Evolutionary conservation across 352 stramenopile species (phyloP).

Genomic region (Phytopythium delawarense): DNA sequence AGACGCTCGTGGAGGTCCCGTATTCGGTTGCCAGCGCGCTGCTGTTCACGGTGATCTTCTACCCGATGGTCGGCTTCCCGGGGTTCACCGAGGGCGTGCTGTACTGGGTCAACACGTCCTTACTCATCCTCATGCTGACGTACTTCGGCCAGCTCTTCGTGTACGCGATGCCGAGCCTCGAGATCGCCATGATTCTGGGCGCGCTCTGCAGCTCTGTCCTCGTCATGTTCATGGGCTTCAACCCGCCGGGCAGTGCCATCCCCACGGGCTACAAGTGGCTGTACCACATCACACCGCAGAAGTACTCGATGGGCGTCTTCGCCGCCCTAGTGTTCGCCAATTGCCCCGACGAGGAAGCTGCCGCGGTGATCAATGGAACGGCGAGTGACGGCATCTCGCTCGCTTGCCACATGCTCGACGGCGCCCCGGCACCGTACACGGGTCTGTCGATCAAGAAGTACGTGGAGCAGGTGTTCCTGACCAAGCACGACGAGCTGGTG

Average conservation of each 20-base stretch:
- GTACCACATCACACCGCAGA: conserved; percentile 20
- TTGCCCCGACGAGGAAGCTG: conserved; percentile 5
- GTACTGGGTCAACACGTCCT: conserved; percentile 22
- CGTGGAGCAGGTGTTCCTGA: conserved; percentile 7
- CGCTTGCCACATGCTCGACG: background rate
- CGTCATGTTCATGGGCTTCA: conserved; percentile 25
- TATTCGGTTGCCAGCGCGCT: conserved; percentile 18
- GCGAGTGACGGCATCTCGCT: background rate
- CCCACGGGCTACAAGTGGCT: conserved; percentile 23
- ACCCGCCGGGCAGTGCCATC: conserved; percentile 17
- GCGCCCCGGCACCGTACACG: background rate
- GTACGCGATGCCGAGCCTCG: conserved; percentile 13
- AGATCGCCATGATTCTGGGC: conserved; percentile 13
- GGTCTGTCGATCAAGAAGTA: conserved; percentile 3
- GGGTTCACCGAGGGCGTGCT: conserved; percentile 15
- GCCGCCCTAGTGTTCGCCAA: conserved; percentile 15
- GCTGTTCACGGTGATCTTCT: conserved; percentile 30
- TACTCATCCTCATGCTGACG: conserved; percentile 18
- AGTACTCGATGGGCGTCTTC: conserved; percentile 17
- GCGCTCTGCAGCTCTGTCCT: conserved; percentile 19
- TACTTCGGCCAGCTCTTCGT: conserved; percentile 21
- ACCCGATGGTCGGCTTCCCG: conserved; percentile 27
- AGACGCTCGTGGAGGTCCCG: conserved; percentile 20
- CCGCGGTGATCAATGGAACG: background rate
- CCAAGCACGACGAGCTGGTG: background rate